These are phyloP conservation scores for Paramecium primaurelia DNA, from an alignment of 73 alveolate species.

Conservation along the genomic window DNA sequence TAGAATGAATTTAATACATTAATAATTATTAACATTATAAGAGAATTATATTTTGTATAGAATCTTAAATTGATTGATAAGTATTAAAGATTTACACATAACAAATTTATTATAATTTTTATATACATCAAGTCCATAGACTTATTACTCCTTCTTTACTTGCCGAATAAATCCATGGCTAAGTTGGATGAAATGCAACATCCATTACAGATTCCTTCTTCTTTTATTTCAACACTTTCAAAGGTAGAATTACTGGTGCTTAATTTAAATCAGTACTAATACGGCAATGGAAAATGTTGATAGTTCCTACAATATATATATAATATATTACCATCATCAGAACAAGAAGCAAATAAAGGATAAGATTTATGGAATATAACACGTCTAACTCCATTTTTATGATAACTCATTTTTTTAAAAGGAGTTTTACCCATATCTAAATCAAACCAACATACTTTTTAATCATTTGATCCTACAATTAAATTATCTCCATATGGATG, in stretches of 20 bases:
- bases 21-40: no score
- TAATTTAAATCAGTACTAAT: constrained; percentile 35
- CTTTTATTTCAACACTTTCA: constrained; percentile 45
- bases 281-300: constrained; percentile 56
- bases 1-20: neutral
- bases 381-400: constrained; percentile 69
- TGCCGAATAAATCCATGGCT: constrained; percentile 61
- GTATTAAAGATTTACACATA: neutral
- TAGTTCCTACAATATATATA: constrained; percentile 11
- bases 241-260: constrained; percentile 53
- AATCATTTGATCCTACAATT: constrained; percentile 92
- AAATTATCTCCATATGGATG: constrained; percentile 96
- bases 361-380: constrained; percentile 38
- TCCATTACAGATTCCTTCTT: constrained; percentile 42
- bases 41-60: no score
- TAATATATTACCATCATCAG: constrained; percentile 54
- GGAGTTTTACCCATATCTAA: constrained; percentile 91
- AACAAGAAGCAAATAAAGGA: constrained; percentile 57
- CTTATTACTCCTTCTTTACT: constrained; percentile 25
- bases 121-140: constrained; percentile 56
- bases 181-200: constrained; percentile 58
- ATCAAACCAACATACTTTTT: constrained; percentile 96
- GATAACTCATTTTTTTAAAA: constrained; percentile 91
- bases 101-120: neutral
- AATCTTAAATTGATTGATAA: no score